Base-by-base conservation (phyloP, 306 rosid genomes). In the Cucurbita maxima region DNA sequence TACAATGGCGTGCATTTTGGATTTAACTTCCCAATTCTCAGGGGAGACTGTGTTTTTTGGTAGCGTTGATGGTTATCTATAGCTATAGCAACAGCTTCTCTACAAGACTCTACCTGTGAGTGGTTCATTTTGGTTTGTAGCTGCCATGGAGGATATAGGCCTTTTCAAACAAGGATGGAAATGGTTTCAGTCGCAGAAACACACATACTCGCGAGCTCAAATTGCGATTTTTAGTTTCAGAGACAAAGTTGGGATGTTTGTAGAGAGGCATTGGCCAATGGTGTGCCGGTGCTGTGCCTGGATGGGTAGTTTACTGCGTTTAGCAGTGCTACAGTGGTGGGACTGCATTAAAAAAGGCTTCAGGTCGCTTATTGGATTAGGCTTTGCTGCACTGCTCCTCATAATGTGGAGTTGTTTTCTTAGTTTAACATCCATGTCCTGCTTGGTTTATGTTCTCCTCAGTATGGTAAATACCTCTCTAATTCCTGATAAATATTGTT, bases 401-500 rank as follows among this genome's bases (percentile, higher is more conserved):
- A 95, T 88, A 45, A 91, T 91, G 90, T 95, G 99, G 99, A 87
- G 99, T 81, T 89, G 87, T 82, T 87, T 95, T 75, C 97, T 95
- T 74, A 85, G 91, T 86, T 75, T 95, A 80, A 95, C 99, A 25
- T 95, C 99, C 38, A 83, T 91, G 85, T 80, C 88, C 78, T 91
- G 96, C 90, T 77, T 95, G 89, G 83, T 82, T 79, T 91, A 87
- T 53, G 93, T 95, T 76, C 96, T 95, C 83, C 81, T 89, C 70
- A 85, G 96, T 78, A 91, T 91, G 97, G 99, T 91, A 89, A 67
- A 89, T 75, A 45, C 13, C 53, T 62, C 20, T 36, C 58, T 9
- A 11, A 66, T 22, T 44, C 51, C 72, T 44, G 37, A 66, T 66
- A 20, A 44, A 44, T 44, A 36, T 66, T 19, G 5, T 44, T 68